phyloP scores from a whole-genome alignment of 495 filamentous ascomycete genomes.

The Talaromyces wortmannii region DNA sequence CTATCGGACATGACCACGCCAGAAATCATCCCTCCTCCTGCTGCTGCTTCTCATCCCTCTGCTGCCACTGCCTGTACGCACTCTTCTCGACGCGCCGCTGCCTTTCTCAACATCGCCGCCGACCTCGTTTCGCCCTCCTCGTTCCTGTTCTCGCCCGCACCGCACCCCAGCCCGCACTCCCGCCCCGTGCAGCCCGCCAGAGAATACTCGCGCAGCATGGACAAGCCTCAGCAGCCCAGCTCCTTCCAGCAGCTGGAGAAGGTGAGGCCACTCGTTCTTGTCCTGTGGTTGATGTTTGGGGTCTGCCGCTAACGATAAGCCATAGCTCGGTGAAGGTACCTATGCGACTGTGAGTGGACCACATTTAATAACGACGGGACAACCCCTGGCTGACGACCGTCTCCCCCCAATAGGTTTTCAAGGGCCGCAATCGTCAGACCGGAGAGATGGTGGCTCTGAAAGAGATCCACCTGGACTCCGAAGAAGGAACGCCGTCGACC shows the following conservation, averaged over 20 bases:
- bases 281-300: background rate
- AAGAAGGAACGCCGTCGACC: slow-evolving; percentile 97
- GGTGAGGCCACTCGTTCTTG: slow-evolving; percentile 21
- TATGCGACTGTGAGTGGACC: slow-evolving; percentile 80
- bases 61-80: background rate
- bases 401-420: slow-evolving; percentile 68
- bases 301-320: slow-evolving; percentile 5
- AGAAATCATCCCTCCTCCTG: background rate
- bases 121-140: slow-evolving; percentile 30
- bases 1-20: background rate
- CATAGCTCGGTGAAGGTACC: slow-evolving; percentile 86
- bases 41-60: background rate
- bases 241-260: slow-evolving; percentile 99
- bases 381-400: too few relatives aligned
- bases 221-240: slow-evolving; percentile 82
- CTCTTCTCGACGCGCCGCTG: slow-evolving; percentile 6
- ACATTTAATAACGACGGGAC: too few relatives aligned
- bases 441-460: slow-evolving; percentile 96
- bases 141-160: slow-evolving; percentile 19
- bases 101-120: slow-evolving; percentile 21
- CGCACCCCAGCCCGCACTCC: slow-evolving; percentile 9
- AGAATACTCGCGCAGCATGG: slow-evolving; percentile 49
- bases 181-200: background rate
- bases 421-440: slow-evolving; percentile 92
- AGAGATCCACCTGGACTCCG: slow-evolving; percentile 97